These are phyloP conservation scores for Flaveria bidentis DNA, from an alignment of 129 eudicot species.

Conservation along the genomic window DNA sequence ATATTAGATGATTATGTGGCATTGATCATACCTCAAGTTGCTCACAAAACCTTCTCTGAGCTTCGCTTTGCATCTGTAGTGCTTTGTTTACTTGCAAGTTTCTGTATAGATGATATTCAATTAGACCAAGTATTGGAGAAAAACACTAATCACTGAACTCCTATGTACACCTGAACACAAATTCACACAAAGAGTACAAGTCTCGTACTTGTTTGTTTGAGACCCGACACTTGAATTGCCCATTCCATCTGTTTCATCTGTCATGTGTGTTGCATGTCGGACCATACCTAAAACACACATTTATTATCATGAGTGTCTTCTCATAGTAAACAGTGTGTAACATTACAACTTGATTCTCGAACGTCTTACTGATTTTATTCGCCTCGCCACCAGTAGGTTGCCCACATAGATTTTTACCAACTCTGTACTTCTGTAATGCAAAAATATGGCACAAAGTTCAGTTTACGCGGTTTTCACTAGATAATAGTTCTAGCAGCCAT, in stretches of 20 bases:
- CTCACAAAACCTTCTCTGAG: conserved; percentile 75
- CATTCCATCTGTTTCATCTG: conserved; percentile 48
- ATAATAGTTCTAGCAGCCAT: background rate
- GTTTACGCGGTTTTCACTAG: conserved; percentile 4
- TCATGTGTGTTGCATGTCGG: conserved; percentile 41
- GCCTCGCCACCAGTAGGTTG: conserved; percentile 59
- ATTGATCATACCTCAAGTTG: conserved; percentile 84
- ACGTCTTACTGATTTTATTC: conserved; percentile 55
- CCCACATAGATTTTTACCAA: conserved; percentile 73
- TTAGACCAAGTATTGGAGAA: conserved; percentile 11
- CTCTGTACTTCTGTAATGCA: conserved; percentile 79
- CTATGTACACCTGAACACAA: conserved; percentile 18
- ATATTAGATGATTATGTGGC: background rate
- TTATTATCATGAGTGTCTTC: conserved; percentile 12
- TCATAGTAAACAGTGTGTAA: background rate
- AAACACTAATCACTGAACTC: background rate
- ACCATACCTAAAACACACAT: conserved; percentile 32
- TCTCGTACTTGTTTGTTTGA: conserved; percentile 66
- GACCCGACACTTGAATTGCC: conserved; percentile 46
- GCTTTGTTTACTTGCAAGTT: conserved; percentile 75
- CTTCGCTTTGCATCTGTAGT: conserved; percentile 86
- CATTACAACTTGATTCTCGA: background rate
- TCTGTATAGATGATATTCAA: conserved; percentile 37
- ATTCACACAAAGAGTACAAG: background rate
- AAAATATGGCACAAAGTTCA: conserved; percentile 18